phyloP scores from a whole-genome alignment of 257 asterid species.

The Thymus quinquecostatus region DNA sequence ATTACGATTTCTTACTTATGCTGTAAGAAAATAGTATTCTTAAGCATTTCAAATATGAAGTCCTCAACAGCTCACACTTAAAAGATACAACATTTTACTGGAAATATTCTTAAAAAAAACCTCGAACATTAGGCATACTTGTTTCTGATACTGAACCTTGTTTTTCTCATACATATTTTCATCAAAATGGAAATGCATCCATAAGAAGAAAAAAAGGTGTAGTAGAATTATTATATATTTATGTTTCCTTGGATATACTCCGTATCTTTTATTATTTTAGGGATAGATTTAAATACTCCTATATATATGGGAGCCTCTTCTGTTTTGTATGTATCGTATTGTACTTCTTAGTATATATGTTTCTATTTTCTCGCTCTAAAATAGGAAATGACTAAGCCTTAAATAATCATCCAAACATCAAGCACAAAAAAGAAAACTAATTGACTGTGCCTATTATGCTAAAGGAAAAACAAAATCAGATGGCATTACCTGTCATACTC shows the following conservation, averaged over 20 bases:
- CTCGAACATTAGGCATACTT: slow-evolving; percentile 13
- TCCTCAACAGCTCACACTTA: neutral
- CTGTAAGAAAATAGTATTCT: slow-evolving; percentile 15
- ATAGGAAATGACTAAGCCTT: slow-evolving; percentile 17
- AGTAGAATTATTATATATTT: too few relatives aligned
- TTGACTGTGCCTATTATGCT: slow-evolving; percentile 54
- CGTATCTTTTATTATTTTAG: too few relatives aligned
- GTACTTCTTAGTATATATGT: too few relatives aligned
- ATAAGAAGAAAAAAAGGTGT: slow-evolving; percentile 3
- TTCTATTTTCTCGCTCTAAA: too few relatives aligned
- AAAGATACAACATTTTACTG: neutral
- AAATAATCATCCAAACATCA: neutral
- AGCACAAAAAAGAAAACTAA: slow-evolving; percentile 17
- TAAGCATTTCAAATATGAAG: neutral
- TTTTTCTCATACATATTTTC: slow-evolving; percentile 15
- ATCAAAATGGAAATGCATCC: slow-evolving; percentile 6
- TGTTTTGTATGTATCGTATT: too few relatives aligned
- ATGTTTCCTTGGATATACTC: too few relatives aligned
- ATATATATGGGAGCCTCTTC: too few relatives aligned
- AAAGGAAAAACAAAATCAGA: slow-evolving; percentile 26
- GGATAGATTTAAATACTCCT: too few relatives aligned
- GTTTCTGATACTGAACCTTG: slow-evolving; percentile 1
- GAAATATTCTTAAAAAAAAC: neutral
- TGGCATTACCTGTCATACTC: slow-evolving; percentile 82
- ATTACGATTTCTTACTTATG: neutral